phyloP scores from a whole-genome alignment of 371 early-diverging fungal genomes.

The Apophysomyces elegans region DNA sequence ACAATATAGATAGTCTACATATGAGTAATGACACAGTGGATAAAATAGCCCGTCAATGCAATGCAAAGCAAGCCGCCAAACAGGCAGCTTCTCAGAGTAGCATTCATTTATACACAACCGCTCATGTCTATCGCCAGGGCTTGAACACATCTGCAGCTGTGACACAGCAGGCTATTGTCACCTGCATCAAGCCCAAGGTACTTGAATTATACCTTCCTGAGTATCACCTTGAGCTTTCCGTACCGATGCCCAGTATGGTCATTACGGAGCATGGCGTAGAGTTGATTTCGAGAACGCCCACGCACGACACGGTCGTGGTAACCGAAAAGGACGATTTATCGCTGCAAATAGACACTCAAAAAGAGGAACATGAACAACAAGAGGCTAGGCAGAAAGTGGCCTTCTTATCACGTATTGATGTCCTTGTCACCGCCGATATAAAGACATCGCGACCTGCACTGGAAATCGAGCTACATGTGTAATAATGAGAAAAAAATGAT shows the following conservation, averaged over 20 bases:
- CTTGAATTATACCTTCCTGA: conserved; percentile 15
- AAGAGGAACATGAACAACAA: conserved; percentile 76
- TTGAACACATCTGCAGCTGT: conserved; percentile 13
- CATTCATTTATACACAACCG: conserved; percentile 29
- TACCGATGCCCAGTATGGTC: neutral
- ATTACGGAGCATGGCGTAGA: neutral
- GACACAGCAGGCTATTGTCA: conserved; percentile 13
- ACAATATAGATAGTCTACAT: conserved; percentile 3
- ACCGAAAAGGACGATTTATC: conserved; percentile 12
- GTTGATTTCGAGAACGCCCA: conserved; percentile 11
- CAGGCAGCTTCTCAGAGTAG: conserved; percentile 31
- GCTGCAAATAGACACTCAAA: conserved; percentile 21
- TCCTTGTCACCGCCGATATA: conserved; percentile 28
- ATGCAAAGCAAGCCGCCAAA: conserved; percentile 20
- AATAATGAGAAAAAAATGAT: too few species aligned
- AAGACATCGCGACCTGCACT: conserved; percentile 30
- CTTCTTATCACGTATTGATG: conserved; percentile 77
- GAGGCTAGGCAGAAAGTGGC: conserved; percentile 91
- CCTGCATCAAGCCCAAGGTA: conserved; percentile 13
- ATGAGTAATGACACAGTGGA: conserved; percentile 25
- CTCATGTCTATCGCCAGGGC: conserved; percentile 38
- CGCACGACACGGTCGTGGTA: conserved; percentile 9
- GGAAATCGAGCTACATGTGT: conserved; percentile 39
- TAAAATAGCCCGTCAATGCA: conserved; percentile 41
- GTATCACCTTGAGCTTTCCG: conserved; percentile 5